Evolutionary conservation across 2,329 filamentous ascomycete species (phyloP), one percentile per base, ranked within the genome.

Genomic region (Domatiomyces globalis): DNA sequence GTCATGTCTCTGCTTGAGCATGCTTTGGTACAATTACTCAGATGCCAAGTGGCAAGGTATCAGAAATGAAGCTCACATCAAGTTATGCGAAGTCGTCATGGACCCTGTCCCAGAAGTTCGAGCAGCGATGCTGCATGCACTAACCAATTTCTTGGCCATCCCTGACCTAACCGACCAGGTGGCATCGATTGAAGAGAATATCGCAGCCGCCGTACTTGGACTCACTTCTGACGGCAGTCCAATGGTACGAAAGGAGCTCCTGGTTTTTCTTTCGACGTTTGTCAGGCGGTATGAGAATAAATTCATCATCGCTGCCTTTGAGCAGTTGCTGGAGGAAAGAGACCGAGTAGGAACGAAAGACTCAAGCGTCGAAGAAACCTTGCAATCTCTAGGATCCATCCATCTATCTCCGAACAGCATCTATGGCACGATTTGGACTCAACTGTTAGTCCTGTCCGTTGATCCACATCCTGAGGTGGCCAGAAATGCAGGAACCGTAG

Each of bases 11-110:
- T 96, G 90, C 68, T 80, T 98, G 55, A 95, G 90, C 65, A 90
- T 95, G 71, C 75, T 98, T 19, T 96, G 90, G 89, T 78, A 84
- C 58, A 85, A 94, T 61, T 84, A 89, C 49, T 81, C 88, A 1
- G 88, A 95, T 63, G 90, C 89, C 0, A 96, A 96, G 66, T 96
- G 90, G 86, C 80, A 85, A 59, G 92, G 87, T n/a, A 94, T 96
- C 54, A 77, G 87, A 46, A 87, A 88, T 63, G 83, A 84, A 58
- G 92, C 89, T 1, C 88, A 89, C 51, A 76, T 83, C 48, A 84
- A 87, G 62, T 75, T 98, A 2, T 85, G 86, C 47, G 81, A 82
- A 54, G 75, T 95, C 36, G 83, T 84, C 50, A 83, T 87, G 51
- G 92, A 98, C 62, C 81, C 83, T 3, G 88, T 88, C 46, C 88